A percentile compares a stretch with the other conserved stretches of the same genome.
Evolutionary conservation across 2,329 filamentous ascomycete genomes (phyloP).

Genomic region (Diaporthe vexans): DNA sequence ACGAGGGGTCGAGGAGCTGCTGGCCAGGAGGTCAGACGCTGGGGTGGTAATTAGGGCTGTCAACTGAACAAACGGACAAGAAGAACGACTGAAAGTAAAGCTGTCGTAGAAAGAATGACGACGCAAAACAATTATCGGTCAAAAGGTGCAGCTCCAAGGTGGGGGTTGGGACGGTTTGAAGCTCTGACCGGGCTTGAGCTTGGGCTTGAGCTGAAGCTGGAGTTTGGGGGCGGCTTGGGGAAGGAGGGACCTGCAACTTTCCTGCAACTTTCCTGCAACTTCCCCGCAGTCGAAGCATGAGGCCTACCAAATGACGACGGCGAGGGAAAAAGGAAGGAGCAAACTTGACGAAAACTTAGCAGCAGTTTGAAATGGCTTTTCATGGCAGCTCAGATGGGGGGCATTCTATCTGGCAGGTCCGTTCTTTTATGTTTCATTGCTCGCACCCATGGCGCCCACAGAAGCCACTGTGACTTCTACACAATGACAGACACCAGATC

Average conservation of each 20-base stretch:
- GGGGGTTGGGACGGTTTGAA: background rate
- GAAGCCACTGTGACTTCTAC: too few species aligned
- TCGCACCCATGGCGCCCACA: too few species aligned
- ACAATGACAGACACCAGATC: too few species aligned
- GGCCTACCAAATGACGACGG: background rate
- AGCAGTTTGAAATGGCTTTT: too few species aligned
- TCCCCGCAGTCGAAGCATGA: background rate
- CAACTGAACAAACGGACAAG: background rate
- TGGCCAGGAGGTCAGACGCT: background rate
- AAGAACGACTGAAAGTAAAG: background rate
- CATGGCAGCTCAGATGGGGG: too few species aligned
- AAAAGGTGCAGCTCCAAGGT: background rate
- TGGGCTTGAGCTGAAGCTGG: background rate
- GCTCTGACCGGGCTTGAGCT: background rate
- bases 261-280: background rate
- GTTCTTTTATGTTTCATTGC: too few species aligned
- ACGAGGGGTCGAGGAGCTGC: background rate
- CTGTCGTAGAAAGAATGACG: background rate
- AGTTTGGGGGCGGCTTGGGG: too few species aligned
- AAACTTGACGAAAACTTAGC: background rate
- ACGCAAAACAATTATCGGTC: too few species aligned
- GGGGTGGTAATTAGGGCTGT: background rate
- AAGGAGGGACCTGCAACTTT: background rate
- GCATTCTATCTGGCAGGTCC: too few species aligned
- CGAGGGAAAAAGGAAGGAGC: too few species aligned